Conservation (phyloP, 176 grass and related monocot genomes). For the Coix lacrymajobi region DNA sequence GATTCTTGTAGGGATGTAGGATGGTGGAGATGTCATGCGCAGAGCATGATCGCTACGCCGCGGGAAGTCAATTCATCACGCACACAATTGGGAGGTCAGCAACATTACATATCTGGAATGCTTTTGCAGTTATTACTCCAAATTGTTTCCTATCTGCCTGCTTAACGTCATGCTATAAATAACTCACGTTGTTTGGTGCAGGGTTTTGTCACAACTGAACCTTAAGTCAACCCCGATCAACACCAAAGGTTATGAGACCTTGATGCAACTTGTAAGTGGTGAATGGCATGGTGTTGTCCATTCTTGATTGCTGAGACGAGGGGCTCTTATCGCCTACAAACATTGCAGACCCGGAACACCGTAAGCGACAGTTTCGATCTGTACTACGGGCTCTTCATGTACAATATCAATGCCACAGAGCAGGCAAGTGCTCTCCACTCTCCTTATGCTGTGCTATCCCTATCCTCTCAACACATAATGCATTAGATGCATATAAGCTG, state of each 20-base stretch:
- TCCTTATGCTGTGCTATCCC: not conserved
- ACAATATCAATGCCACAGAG: conserved; percentile 66
- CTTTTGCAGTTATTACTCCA: not conserved
- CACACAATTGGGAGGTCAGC: conserved; percentile 69
- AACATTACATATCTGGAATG: not conserved
- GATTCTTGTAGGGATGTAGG: conserved; percentile 45
- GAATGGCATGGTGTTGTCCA: not conserved
- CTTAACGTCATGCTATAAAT: not conserved
- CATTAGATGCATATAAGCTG: not conserved
- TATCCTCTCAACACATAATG: not conserved
- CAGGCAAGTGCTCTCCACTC: conserved; percentile 42
- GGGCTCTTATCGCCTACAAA: not conserved
- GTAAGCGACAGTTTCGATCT: conserved; percentile 65
- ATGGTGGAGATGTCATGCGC: conserved; percentile 71
- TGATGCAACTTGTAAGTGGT: conserved; percentile 61
- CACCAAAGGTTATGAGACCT: conserved; percentile 67
- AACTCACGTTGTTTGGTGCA: not conserved
- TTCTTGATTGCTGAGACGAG: not conserved
- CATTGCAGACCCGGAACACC: conserved; percentile 44
- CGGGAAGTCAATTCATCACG: conserved; percentile 65
- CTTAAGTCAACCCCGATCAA: conserved; percentile 65
- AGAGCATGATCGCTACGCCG: conserved; percentile 56
- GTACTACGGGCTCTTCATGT: conserved; percentile 76
- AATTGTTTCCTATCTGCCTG: not conserved
- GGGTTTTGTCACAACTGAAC: conserved; percentile 54